Evolutionary conservation across 352 stramenopile genomes (phyloP), one percentile per base, ranked within the genome.

Genomic region (Pythium rishiriense): DNA sequence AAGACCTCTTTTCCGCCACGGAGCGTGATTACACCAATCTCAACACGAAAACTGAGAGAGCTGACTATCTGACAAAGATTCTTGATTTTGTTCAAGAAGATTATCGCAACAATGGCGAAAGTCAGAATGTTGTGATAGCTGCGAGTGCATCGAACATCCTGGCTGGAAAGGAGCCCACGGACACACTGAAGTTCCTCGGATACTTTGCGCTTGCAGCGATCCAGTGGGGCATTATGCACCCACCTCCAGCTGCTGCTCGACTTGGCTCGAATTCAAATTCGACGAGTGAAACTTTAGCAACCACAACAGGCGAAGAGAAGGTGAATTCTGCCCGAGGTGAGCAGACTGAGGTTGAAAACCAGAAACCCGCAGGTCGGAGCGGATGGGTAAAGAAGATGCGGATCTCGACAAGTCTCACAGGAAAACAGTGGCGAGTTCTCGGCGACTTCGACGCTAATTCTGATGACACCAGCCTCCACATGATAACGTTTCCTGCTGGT

Each of bases 101-200:
- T 33, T 93, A 88, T 43, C 67, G 76, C 1, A 49, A 62, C 17
- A 57, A 74, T 17, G 66, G 74, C 5, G 64, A 35, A 6, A 56
- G 45, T 17, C 22, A 49, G 6, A 69, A 41, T 53, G 75, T 91
- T 28, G 56, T 89, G 2, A 81, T 91, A 24, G 81, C 82, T 41
- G 86, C 86, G 11, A 93, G 83, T 0, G 77, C 85, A 2, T 85
- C 78, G 0, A 93, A 93, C 37, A 93, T 93, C 31, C 54, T 93
- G 17, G 81, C 86, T 15, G 86, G 84, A 4, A 93, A 93, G 54
- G 83, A 95, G 21, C 72, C 83, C 0, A 74, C 67, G 29, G 83
- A 93, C 47, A 95, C 86, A 8, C 73, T 95, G 15, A 79, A 90
- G 46, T 91, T 93, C 39, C 49, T 95, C n/a, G 74, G 74, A 25